Conservation (phyloP, 2,329 filamentous ascomycete species). For the Phialophora expanda region DNA sequence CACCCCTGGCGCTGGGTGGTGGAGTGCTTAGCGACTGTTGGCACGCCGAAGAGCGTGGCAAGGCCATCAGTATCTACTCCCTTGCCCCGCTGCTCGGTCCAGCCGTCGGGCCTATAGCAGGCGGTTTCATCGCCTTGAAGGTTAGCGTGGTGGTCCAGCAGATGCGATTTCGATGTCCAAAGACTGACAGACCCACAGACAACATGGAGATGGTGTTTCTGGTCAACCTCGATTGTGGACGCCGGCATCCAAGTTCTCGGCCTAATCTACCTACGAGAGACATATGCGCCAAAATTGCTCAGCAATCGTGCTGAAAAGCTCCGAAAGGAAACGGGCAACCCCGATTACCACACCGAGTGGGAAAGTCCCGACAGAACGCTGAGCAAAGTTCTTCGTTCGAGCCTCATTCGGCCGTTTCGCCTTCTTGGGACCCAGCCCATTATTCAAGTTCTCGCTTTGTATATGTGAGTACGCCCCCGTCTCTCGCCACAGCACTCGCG, state of each 20-base stretch:
- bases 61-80: constrained; percentile 66
- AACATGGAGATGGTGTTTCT: constrained; percentile 77
- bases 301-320: constrained; percentile 61
- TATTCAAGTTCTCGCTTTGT: constrained; percentile 58
- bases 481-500: not conserved
- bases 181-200: constrained; percentile 46
- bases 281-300: constrained; percentile 69
- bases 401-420: constrained; percentile 59
- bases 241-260: constrained; percentile 66
- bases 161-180: not conserved
- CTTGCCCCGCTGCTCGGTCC: constrained; percentile 69
- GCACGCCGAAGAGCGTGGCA: constrained; percentile 65
- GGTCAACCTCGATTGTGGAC: constrained; percentile 67
- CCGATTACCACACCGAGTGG: constrained; percentile 48
- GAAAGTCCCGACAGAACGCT: constrained; percentile 42
- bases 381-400: constrained; percentile 39
- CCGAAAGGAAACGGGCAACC: constrained; percentile 48
- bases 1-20: constrained; percentile 58
- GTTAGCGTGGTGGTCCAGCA: constrained; percentile 6
- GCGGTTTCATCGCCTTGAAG: constrained; percentile 67
- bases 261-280: constrained; percentile 67
- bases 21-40: constrained; percentile 64
- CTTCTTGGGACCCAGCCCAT: constrained; percentile 63
- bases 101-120: constrained; percentile 68
- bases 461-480: constrained; percentile 44